These are phyloP conservation scores for Aquilaria malaccensis DNA, from an alignment of 345 rosid genomes.

Conservation along the genomic window DNA sequence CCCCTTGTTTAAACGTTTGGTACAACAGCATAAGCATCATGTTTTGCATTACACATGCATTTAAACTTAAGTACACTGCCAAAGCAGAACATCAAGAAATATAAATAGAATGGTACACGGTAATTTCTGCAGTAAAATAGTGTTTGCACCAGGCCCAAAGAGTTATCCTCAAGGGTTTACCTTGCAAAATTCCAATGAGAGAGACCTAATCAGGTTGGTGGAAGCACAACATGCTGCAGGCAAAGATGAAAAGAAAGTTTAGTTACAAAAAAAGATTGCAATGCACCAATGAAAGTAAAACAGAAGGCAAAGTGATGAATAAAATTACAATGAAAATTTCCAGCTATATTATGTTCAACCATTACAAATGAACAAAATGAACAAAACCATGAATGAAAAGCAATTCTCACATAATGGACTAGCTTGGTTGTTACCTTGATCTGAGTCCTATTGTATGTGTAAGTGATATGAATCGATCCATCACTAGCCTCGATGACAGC, in stretches of 20 bases:
- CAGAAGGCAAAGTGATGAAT: neutral
- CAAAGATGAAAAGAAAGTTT: neutral
- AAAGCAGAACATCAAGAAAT: no score
- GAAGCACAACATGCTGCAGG: slow-evolving; percentile 52
- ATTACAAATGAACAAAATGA: neutral
- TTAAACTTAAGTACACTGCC: no score
- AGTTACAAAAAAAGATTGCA: neutral
- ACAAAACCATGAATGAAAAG: neutral
- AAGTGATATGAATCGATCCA: slow-evolving; percentile 76
- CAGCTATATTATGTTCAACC: no score
- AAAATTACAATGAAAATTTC: neutral
- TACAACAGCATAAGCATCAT: no score
- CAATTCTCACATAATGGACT: neutral
- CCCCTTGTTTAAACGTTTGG: no score
- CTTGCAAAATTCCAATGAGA: no score
- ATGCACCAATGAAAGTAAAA: neutral
- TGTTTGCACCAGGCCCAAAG: no score
- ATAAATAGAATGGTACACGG: no score
- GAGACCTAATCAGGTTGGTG: slow-evolving; percentile 19
- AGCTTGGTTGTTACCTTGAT: slow-evolving; percentile 51
- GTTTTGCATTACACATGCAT: no score
- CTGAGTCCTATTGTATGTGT: slow-evolving; percentile 80
- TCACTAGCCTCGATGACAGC: slow-evolving; percentile 77
- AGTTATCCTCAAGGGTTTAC: no score
- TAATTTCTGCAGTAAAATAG: no score